These are phyloP conservation scores for Leccinum uliginosum DNA, from an alignment of 768 basidiomycete genomes.

Conservation along the genomic window DNA sequence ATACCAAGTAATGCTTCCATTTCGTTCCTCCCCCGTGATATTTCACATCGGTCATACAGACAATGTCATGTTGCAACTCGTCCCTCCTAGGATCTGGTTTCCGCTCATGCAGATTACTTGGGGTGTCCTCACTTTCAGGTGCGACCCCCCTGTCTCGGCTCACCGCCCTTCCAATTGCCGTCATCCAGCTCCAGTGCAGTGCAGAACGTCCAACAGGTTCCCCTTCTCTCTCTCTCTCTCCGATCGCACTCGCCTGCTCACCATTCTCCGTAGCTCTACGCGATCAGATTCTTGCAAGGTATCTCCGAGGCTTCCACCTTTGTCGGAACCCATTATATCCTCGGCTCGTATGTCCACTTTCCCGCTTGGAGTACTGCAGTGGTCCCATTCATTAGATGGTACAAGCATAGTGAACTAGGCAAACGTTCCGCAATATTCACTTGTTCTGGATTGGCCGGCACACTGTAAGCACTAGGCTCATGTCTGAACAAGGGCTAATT, in stretches of 20 bases:
- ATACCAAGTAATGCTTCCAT: slow-evolving; percentile 47
- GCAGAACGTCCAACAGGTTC: slow-evolving; percentile 52
- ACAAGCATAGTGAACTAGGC: slow-evolving; percentile 64
- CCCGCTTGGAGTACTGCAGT: neutral
- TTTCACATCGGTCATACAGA: slow-evolving; percentile 33
- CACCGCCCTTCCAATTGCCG: neutral
- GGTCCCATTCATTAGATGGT: slow-evolving; percentile 46
- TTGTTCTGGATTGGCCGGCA: slow-evolving; percentile 56
- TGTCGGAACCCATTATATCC: slow-evolving; percentile 68
- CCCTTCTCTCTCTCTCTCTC: neutral
- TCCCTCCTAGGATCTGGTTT: slow-evolving; percentile 63
- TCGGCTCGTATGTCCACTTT: slow-evolving; percentile 53
- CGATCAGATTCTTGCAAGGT: slow-evolving; percentile 69
- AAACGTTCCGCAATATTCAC: slow-evolving; percentile 72
- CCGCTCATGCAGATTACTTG: slow-evolving; percentile 62
- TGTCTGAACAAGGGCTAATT: neutral
- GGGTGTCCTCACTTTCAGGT: slow-evolving; percentile 66
- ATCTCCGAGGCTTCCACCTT: slow-evolving; percentile 74
- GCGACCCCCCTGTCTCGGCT: slow-evolving; percentile 1
- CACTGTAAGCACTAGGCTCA: slow-evolving; percentile 39
- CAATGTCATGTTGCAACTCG: slow-evolving; percentile 61
- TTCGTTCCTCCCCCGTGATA: neutral
- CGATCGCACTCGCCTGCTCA: neutral
- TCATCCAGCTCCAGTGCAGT: slow-evolving; percentile 51
- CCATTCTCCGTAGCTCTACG: slow-evolving; percentile 46